A percentile compares a stretch with the other conserved stretches of the same genome.
phyloP scores from a whole-genome alignment of 345 rosid genomes.

The Populus euphratica region DNA sequence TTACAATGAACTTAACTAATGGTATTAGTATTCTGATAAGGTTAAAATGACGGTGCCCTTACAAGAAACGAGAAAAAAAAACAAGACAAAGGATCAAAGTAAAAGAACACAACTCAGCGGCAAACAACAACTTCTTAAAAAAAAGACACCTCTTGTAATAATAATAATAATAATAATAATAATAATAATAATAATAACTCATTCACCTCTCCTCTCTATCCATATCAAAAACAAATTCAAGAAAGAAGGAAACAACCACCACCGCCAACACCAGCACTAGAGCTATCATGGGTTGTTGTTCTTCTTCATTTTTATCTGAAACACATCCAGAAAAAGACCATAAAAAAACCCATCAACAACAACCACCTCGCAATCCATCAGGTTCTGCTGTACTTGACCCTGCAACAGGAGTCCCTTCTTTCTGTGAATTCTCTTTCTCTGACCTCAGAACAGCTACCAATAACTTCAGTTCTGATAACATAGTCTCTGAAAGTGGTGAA shows the following conservation, averaged over 20 bases:
- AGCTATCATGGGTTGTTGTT: conserved; percentile 72
- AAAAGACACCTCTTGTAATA: not conserved
- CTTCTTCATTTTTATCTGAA: conserved; percentile 45
- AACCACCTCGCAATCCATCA: conserved; percentile 26
- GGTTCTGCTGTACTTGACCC: conserved; percentile 31
- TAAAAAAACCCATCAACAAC: conserved; percentile 12
- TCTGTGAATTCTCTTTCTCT: conserved; percentile 61
- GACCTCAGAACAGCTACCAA: conserved; percentile 69
- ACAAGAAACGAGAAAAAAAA: not conserved
- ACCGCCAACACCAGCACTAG: not conserved
- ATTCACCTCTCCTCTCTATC: not conserved
- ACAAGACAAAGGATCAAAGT: not conserved
- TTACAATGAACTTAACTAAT: no score
- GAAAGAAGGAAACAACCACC: not conserved
- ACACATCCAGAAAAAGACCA: conserved; percentile 37
- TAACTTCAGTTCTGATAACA: conserved; percentile 61
- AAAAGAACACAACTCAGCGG: not conserved
- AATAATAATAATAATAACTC: no score
- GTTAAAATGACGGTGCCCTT: not conserved
- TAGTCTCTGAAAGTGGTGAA: conserved; percentile 72
- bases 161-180: not conserved
- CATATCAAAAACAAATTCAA: not conserved
- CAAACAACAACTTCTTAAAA: not conserved
- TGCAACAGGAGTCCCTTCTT: conserved; percentile 41
- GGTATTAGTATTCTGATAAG: not conserved